Evolutionary conservation across 108 stramenopile species (phyloP).

Genomic region (Epithemia pelagica): DNA sequence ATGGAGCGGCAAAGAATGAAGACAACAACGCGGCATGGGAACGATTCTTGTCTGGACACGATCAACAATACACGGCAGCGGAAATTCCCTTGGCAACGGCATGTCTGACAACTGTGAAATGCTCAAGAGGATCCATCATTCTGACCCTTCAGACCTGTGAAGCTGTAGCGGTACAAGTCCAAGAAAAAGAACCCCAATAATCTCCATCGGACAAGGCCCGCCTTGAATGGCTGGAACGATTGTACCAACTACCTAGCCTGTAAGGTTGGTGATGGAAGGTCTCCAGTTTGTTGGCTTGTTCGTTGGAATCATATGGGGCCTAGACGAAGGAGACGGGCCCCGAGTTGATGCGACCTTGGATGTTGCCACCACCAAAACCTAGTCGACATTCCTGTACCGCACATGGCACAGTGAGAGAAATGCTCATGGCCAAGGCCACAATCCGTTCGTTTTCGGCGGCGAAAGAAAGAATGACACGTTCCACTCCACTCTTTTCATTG

Average conservation of each 20-base stretch:
- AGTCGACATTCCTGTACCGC: too few species aligned
- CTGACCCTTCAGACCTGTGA: conserved; percentile 64
- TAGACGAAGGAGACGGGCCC: not conserved
- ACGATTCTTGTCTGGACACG: conserved; percentile 25
- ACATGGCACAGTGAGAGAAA: too few species aligned
- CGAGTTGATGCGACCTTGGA: not conserved
- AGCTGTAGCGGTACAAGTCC: conserved; percentile 10
- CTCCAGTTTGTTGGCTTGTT: too few species aligned
- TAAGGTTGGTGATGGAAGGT: conserved; percentile 67
- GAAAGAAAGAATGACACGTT: too few species aligned
- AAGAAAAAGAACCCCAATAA: not conserved
- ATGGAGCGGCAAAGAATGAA: too few species aligned
- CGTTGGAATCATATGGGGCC: too few species aligned
- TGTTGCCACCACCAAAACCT: not conserved
- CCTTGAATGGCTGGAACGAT: conserved; percentile 36
- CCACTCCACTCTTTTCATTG: too few species aligned
- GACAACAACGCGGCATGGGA: conserved; percentile 8
- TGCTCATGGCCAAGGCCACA: too few species aligned
- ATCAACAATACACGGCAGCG: conserved; percentile 44
- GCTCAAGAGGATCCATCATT: conserved; percentile 62
- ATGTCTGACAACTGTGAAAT: conserved; percentile 58
- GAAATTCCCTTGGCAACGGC: conserved; percentile 62
- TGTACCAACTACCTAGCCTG: conserved; percentile 47
- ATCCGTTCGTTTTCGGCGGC: too few species aligned
- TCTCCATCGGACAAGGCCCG: conserved; percentile 11